Percentiles rank a stretch among this genome's conserved stretches.
These are phyloP conservation scores for Trichosporon sp. DNA, from an alignment of 1,284 basidiomycete genomes.

Conservation along the genomic window DNA sequence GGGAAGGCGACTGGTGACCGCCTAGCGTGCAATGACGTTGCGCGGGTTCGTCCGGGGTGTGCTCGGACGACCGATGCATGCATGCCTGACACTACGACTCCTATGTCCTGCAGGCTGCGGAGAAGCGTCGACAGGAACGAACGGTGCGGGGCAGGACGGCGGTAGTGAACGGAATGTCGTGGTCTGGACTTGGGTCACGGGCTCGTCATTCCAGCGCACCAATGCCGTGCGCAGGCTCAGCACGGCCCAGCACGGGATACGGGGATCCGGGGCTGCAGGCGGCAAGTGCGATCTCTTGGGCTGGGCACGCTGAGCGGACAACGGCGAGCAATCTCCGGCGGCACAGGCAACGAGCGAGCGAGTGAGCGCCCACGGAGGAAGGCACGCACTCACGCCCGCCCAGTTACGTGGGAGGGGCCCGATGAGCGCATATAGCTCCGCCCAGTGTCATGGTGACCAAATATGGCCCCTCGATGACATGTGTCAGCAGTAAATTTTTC, in stretches of 20 bases:
- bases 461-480: background rate
- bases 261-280: background rate
- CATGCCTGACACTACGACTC: background rate
- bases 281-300: no score
- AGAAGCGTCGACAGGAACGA: background rate
- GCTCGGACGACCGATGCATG: background rate
- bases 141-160: background rate
- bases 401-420: background rate
- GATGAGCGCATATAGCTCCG: background rate
- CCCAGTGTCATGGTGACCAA: background rate
- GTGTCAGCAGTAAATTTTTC: background rate
- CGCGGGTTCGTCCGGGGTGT: background rate
- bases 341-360: background rate
- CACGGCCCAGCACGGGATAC: background rate
- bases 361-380: background rate
- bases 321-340: background rate
- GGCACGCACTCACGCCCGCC: no score
- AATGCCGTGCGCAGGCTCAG: background rate
- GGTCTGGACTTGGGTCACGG: background rate
- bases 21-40: background rate
- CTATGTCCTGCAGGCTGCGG: background rate
- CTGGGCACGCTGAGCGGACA: background rate
- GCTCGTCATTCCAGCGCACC: background rate
- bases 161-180: background rate
- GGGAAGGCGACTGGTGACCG: background rate